phyloP scores from a whole-genome alignment of 352 stramenopile genomes.

The Phytophthora lateralis region DNA sequence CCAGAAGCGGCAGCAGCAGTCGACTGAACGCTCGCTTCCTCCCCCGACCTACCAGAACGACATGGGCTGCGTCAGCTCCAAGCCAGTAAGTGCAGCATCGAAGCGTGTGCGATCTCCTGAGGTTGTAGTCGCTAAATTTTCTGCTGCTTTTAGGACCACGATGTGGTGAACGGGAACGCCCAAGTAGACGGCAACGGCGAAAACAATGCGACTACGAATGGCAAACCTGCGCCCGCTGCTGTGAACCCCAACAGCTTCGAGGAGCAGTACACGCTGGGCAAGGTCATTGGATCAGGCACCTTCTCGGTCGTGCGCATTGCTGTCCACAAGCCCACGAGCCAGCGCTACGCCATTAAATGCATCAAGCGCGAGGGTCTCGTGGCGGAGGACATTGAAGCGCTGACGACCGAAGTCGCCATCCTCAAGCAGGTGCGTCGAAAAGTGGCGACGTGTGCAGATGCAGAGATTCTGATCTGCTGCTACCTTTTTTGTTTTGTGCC shows the following conservation, averaged over 20 bases:
- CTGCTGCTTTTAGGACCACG: conserved; percentile 32
- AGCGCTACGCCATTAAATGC: conserved; percentile 93
- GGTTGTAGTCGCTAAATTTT: conserved; percentile 3
- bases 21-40: conserved; percentile 13
- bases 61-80: conserved; percentile 83
- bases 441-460: background rate
- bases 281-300: conserved; percentile 89
- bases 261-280: conserved; percentile 85
- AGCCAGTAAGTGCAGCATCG: conserved; percentile 49
- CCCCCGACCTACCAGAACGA: conserved; percentile 11
- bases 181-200: conserved; percentile 43
- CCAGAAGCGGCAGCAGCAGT: conserved; percentile 31
- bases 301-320: conserved; percentile 90
- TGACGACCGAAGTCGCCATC: conserved; percentile 88
- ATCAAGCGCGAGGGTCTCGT: conserved; percentile 91
- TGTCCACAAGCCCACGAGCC: conserved; percentile 79
- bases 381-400: conserved; percentile 83
- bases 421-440: conserved; percentile 70
- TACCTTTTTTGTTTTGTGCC: conserved; percentile 6
- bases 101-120: background rate
- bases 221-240: conserved; percentile 25
- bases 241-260: conserved; percentile 79
- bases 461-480: conserved; percentile 5
- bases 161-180: conserved; percentile 53
- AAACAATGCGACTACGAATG: conserved; percentile 27